phyloP scores from a whole-genome alignment of 202 grass and related monocot genomes.

The Carex sylvatica region DNA sequence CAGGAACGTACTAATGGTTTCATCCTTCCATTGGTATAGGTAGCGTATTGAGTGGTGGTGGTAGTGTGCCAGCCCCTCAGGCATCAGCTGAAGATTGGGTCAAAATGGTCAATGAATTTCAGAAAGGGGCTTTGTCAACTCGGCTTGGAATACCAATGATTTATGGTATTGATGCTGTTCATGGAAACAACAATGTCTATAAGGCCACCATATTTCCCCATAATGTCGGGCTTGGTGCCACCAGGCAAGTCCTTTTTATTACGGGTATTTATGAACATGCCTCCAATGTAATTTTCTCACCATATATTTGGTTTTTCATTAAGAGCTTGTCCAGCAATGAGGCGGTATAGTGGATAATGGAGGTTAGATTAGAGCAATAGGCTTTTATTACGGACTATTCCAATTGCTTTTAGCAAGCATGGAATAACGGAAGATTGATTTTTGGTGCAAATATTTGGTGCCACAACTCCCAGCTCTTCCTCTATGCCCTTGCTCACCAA shows the following conservation, averaged over 20 bases:
- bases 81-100: conserved; percentile 80
- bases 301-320: neutral
- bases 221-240: conserved; percentile 94
- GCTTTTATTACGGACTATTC: neutral
- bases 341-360: neutral
- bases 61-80: conserved; percentile 82
- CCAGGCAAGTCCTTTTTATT: conserved; percentile 61
- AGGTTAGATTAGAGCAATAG: neutral
- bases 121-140: conserved; percentile 82
- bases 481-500: neutral
- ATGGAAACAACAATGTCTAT: conserved; percentile 96
- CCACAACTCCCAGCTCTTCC: neutral
- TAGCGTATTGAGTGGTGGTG: conserved; percentile 93
- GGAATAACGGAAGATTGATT: neutral
- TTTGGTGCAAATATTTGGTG: neutral
- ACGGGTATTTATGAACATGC: neutral
- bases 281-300: neutral
- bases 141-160: conserved; percentile 92
- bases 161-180: conserved; percentile 98
- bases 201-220: conserved; percentile 96
- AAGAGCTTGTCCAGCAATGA: neutral
- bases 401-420: neutral
- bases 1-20: neutral
- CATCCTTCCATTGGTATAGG: conserved; percentile 40
- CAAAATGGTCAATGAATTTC: conserved; percentile 95